Conservation (phyloP, 345 rosid species). For the Hirschfeldia incana region DNA sequence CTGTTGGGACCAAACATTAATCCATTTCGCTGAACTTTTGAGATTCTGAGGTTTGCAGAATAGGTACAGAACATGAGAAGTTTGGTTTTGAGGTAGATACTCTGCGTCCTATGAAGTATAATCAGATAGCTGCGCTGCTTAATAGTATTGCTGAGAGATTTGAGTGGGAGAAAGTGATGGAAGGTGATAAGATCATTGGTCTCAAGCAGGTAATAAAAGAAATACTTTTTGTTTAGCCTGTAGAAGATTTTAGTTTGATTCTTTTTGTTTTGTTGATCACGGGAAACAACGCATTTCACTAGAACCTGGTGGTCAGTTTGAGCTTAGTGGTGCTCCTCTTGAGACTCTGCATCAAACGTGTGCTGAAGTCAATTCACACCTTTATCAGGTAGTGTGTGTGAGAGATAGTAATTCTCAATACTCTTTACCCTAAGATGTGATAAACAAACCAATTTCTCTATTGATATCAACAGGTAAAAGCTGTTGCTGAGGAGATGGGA, state of each 20-base stretch:
- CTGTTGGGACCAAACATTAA: not conserved
- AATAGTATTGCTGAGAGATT: conserved; percentile 94
- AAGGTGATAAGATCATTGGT: conserved; percentile 67
- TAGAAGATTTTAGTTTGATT: too few species aligned
- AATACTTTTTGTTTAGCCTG: too few species aligned
- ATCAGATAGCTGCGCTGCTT: conserved; percentile 87
- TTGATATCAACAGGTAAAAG: conserved; percentile 68
- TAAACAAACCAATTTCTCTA: conserved; percentile 1
- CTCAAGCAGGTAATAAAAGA: too few species aligned
- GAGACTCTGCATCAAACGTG: conserved; percentile 99
- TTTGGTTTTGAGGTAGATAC: conserved; percentile 86
- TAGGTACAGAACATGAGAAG: conserved; percentile 98
- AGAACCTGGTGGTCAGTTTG: conserved; percentile 98
- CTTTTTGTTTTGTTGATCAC: too few species aligned
- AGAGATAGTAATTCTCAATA: not conserved
- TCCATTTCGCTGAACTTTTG: conserved; percentile 16
- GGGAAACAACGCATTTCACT: conserved; percentile 65
- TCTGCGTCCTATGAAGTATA: conserved; percentile 85
- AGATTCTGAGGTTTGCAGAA: conserved; percentile 50
- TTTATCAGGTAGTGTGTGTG: conserved; percentile 75
- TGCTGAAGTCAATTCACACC: conserved; percentile 99
- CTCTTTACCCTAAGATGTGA: not conserved
- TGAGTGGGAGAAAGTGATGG: conserved; percentile 96
- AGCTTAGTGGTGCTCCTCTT: conserved; percentile 99
- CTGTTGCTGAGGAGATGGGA: conserved; percentile 99